A percentile compares a stretch with the other conserved stretches of the same genome.
These are phyloP conservation scores for Eurotiales sp. DNA, from an alignment of 2,329 filamentous ascomycete genomes.

Conservation along the genomic window DNA sequence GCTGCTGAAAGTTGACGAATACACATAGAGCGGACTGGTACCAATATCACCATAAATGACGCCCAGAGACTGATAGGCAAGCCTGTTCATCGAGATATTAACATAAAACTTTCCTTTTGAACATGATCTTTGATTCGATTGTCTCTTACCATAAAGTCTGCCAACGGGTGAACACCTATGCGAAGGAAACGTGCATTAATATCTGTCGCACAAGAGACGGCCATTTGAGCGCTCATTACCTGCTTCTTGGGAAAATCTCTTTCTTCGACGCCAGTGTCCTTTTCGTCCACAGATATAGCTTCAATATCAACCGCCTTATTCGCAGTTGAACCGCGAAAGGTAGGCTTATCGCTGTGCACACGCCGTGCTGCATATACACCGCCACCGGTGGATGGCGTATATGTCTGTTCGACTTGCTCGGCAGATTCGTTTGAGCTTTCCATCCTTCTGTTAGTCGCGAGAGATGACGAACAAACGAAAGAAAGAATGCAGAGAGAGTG, in stretches of 20 bases:
- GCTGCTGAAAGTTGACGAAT: constrained; percentile 50
- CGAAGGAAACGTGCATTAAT: background rate
- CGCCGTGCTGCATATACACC: constrained; percentile 7
- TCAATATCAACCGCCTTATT: constrained; percentile 3
- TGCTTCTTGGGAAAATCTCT: constrained; percentile 10
- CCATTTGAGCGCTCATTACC: background rate
- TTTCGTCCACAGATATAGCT: background rate
- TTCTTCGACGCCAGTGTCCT: constrained; percentile 9
- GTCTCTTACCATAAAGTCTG: constrained; percentile 4
- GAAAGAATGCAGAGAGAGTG: no score
- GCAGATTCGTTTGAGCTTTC: background rate
- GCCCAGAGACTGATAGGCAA: constrained; percentile 54
- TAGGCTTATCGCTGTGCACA: background rate
- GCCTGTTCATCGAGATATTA: constrained; percentile 22
- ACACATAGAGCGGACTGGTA: constrained; percentile 57
- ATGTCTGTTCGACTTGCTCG: constrained; percentile 1
- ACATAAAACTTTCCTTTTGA: background rate
- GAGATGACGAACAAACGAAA: no score
- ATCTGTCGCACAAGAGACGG: background rate
- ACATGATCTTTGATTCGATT: background rate
- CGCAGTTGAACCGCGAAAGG: constrained; percentile 1
- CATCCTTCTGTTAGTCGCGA: background rate
- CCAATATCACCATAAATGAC: constrained; percentile 61
- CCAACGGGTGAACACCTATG: constrained; percentile 2
- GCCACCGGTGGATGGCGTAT: constrained; percentile 8